Conservation (phyloP, 352 stramenopile genomes). For the Plasmopara viticola region DNA sequence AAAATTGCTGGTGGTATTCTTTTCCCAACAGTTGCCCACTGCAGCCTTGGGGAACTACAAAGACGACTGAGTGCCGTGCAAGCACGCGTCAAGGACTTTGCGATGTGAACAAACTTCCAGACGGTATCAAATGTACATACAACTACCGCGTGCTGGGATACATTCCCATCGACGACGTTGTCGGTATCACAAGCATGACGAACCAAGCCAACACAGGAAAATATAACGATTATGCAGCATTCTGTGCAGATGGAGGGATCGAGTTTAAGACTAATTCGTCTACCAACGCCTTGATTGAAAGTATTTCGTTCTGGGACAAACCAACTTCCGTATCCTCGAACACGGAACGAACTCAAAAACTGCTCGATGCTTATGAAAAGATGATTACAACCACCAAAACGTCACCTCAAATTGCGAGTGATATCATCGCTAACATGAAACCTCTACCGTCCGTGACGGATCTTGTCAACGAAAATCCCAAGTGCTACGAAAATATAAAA, state of each 20-base stretch:
- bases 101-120: slow-evolving; percentile 25
- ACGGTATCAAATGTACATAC: slow-evolving; percentile 61
- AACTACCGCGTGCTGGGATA: slow-evolving; percentile 56
- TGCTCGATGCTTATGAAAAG: slow-evolving; percentile 42
- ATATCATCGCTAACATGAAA: slow-evolving; percentile 27
- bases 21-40: slow-evolving; percentile 45
- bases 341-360: slow-evolving; percentile 18
- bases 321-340: slow-evolving; percentile 30
- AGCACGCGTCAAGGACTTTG: slow-evolving; percentile 34
- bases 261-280: slow-evolving; percentile 30
- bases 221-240: slow-evolving; percentile 23
- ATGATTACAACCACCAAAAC: slow-evolving; percentile 15
- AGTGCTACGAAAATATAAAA: slow-evolving; percentile 46
- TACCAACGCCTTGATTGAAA: slow-evolving; percentile 6
- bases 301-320: slow-evolving; percentile 50
- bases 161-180: slow-evolving; percentile 60
- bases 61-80: slow-evolving; percentile 32
- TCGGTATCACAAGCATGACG: slow-evolving; percentile 57
- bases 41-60: slow-evolving; percentile 17
- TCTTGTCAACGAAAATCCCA: slow-evolving; percentile 36
- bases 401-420: too few species aligned
- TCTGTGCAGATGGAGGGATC: slow-evolving; percentile 41
- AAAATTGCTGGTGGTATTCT: slow-evolving; percentile 58
- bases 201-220: slow-evolving; percentile 21
- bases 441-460: slow-evolving; percentile 26